phyloP scores from a whole-genome alignment of 1,284 basidiomycete species.

The Fistulina hepatica region DNA sequence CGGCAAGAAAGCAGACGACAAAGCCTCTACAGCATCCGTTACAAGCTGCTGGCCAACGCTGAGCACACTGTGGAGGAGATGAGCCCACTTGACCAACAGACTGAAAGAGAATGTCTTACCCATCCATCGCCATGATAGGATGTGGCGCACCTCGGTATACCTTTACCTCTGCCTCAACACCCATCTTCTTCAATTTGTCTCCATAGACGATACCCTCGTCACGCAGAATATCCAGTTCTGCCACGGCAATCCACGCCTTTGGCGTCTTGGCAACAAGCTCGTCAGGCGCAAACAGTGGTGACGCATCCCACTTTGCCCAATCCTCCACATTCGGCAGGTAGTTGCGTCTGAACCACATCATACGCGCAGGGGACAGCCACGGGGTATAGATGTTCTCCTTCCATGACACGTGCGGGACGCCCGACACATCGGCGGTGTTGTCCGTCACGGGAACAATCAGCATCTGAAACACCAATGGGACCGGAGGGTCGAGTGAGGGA shows the following conservation, averaged over 20 bases:
- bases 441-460: slow-evolving; percentile 64
- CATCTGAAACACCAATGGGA: slow-evolving; percentile 51
- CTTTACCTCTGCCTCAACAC: slow-evolving; percentile 43
- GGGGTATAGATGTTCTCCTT: slow-evolving; percentile 45
- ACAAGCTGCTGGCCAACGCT: slow-evolving; percentile 41
- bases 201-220: slow-evolving; percentile 60
- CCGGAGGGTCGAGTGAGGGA: slow-evolving; percentile 34
- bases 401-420: slow-evolving; percentile 40
- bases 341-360: slow-evolving; percentile 63
- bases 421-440: slow-evolving; percentile 44
- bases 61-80: slow-evolving; percentile 29
- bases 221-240: slow-evolving; percentile 56
- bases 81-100: slow-evolving; percentile 7
- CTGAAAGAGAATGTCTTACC: slow-evolving; percentile 17
- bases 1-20: slow-evolving; percentile 38
- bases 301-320: slow-evolving; percentile 54
- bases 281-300: slow-evolving; percentile 56
- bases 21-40: slow-evolving; percentile 39
- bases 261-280: slow-evolving; percentile 40
- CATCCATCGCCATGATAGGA: slow-evolving; percentile 62
- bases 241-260: slow-evolving; percentile 51
- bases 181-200: slow-evolving; percentile 43
- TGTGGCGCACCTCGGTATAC: slow-evolving; percentile 54
- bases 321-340: slow-evolving; percentile 55
- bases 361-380: slow-evolving; percentile 49